Evolutionary conservation across 2,329 filamentous ascomycete genomes (phyloP).

Genomic region (Cladophialophora exuberans): DNA sequence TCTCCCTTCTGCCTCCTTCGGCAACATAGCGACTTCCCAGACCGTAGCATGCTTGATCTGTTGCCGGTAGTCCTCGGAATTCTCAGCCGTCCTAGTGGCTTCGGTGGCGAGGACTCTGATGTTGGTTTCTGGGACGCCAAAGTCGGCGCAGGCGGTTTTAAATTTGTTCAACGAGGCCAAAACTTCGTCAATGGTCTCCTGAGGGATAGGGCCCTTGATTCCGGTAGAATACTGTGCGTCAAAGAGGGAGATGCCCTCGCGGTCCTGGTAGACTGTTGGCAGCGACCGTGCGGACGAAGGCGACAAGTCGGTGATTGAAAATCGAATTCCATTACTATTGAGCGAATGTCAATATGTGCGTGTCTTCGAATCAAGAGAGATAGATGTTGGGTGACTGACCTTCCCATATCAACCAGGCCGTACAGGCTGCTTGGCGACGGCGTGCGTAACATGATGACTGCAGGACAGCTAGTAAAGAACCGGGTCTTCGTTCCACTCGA

Average conservation of each 20-base stretch:
- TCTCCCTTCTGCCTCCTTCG: slow-evolving; percentile 78
- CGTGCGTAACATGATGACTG: slow-evolving; percentile 19
- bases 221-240: slow-evolving; percentile 64
- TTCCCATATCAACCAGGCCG: slow-evolving; percentile 47
- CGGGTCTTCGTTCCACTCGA: no score
- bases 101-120: slow-evolving; percentile 84
- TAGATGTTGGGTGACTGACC: slow-evolving; percentile 35
- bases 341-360: background rate
- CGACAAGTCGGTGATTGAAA: slow-evolving; percentile 82
- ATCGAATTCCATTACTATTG: slow-evolving; percentile 81
- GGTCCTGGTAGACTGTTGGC: slow-evolving; percentile 75
- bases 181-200: slow-evolving; percentile 66
- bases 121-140: slow-evolving; percentile 66
- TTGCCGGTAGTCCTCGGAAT: slow-evolving; percentile 70
- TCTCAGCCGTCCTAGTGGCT: slow-evolving; percentile 79
- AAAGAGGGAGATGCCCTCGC: slow-evolving; percentile 82
- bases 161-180: slow-evolving; percentile 70
- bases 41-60: slow-evolving; percentile 67
- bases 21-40: slow-evolving; percentile 71
- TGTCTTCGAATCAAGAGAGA: background rate
- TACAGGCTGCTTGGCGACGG: slow-evolving; percentile 35
- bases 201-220: slow-evolving; percentile 57
- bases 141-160: slow-evolving; percentile 69
- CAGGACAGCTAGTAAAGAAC: no score
- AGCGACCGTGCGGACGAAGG: slow-evolving; percentile 72